A percentile compares a stretch with the other conserved stretches of the same genome.
phyloP scores from a whole-genome alignment of 2,329 filamentous ascomycete species.

The Beauveria sp. region DNA sequence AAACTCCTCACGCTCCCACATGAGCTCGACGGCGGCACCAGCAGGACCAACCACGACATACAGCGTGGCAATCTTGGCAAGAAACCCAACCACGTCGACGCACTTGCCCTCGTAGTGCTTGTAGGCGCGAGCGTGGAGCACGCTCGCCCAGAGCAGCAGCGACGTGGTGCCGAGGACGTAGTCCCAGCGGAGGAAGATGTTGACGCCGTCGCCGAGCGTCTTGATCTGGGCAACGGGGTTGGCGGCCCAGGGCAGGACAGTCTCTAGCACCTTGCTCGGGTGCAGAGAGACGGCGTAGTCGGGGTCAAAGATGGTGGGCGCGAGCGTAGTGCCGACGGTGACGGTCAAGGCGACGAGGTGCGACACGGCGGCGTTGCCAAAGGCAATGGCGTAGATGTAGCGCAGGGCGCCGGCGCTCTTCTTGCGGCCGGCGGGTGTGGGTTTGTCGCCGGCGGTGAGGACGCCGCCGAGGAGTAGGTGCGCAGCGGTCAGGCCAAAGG shows the following conservation, averaged over 20 bases:
- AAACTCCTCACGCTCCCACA: conserved; percentile 18
- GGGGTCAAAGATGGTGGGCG: conserved; percentile 11
- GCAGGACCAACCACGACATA: conserved; percentile 13
- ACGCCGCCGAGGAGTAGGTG: not conserved
- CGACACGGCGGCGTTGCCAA: conserved; percentile 13
- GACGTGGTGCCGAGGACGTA: conserved; percentile 14
- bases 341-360: conserved; percentile 12
- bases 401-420: conserved; percentile 10
- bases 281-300: conserved; percentile 12
- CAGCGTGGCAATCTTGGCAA: conserved; percentile 9
- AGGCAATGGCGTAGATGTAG: conserved; percentile 14
- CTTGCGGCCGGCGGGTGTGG: not conserved
- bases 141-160: conserved; percentile 15
- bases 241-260: conserved; percentile 13
- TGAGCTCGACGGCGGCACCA: conserved; percentile 15
- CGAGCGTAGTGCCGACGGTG: conserved; percentile 9
- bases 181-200: conserved; percentile 16
- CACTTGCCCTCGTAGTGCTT: conserved; percentile 1
- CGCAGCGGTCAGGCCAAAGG: conserved; percentile 9
- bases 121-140: conserved; percentile 11
- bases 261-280: conserved; percentile 13
- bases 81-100: not conserved
- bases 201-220: conserved; percentile 14
- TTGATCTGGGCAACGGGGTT: conserved; percentile 9
- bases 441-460: not conserved